Evolutionary conservation across 305 asterid species (phyloP).

Genomic region (Fraxinus paxiana): DNA sequence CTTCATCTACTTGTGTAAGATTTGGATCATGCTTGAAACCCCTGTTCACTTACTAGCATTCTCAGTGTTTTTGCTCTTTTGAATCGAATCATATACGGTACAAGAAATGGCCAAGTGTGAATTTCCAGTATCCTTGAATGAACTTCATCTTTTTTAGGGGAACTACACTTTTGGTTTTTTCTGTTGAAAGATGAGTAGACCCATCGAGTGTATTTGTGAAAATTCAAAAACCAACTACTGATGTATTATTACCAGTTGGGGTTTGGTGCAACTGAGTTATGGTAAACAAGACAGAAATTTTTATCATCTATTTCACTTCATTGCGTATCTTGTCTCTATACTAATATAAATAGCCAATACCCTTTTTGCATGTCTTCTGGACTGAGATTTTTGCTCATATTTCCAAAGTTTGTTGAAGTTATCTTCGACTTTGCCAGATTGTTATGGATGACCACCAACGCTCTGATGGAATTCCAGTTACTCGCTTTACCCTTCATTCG

Average conservation of each 20-base stretch:
- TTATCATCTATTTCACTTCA: neutral
- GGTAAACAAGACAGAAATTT: neutral
- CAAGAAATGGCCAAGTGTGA: neutral
- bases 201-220: neutral
- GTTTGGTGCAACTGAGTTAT: neutral
- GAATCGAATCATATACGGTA: neutral
- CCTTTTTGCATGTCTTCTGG: neutral
- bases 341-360: neutral
- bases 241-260: neutral
- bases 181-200: neutral
- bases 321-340: neutral
- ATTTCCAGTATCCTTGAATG: neutral
- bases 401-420: neutral
- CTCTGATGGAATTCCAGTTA: constrained; percentile 92
- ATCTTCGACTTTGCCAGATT: constrained; percentile 48
- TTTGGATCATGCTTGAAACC: neutral
- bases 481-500: constrained; percentile 77
- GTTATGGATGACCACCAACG: constrained; percentile 97
- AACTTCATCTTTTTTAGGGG: neutral
- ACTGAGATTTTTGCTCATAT: constrained; percentile 12
- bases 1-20: neutral
- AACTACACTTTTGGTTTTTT: neutral
- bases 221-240: neutral
- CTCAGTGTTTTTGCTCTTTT: neutral
- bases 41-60: neutral